Percentiles rank a stretch among this genome's conserved stretches.
Conservation (phyloP, 305 asterid species). For the Fraxinus albicans region DNA sequence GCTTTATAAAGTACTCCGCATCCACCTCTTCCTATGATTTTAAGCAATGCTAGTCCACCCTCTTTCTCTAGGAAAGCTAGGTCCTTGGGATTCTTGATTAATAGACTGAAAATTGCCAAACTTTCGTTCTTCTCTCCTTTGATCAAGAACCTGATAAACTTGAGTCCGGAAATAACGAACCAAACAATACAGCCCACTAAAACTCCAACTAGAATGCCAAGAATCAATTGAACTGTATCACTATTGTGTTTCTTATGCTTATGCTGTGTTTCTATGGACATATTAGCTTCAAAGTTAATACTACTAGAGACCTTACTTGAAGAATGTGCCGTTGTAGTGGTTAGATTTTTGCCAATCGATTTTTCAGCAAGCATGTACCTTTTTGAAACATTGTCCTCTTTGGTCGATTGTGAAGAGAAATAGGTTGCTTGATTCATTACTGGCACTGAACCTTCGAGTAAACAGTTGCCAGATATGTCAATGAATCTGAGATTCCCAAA, state of each 20-base stretch:
- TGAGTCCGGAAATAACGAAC: slow-evolving; percentile 35
- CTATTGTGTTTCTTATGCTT: slow-evolving; percentile 19
- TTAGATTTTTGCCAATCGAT: too few relatives aligned
- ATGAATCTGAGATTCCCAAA: slow-evolving; percentile 58
- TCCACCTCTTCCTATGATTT: slow-evolving; percentile 73
- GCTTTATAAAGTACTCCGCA: slow-evolving; percentile 86
- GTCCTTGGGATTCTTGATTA: slow-evolving; percentile 73
- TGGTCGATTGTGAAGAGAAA: slow-evolving; percentile 20
- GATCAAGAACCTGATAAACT: slow-evolving; percentile 28
- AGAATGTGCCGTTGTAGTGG: too few relatives aligned
- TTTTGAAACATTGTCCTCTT: too few relatives aligned
- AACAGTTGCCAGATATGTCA: slow-evolving; percentile 62
- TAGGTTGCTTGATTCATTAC: slow-evolving; percentile 27
- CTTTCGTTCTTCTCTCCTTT: slow-evolving; percentile 37
- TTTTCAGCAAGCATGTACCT: too few relatives aligned
- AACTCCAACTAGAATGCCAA: slow-evolving; percentile 62
- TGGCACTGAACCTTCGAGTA: slow-evolving; percentile 47
- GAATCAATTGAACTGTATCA: slow-evolving; percentile 34
- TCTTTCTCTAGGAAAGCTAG: slow-evolving; percentile 66
- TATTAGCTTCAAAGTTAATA: too few relatives aligned
- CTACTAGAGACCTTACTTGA: too few relatives aligned
- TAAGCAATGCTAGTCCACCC: slow-evolving; percentile 54
- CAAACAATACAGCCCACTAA: slow-evolving; percentile 55
- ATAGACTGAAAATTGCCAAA: slow-evolving; percentile 52
- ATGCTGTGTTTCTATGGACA: slow-evolving; percentile 24